A percentile compares a stretch with the other conserved stretches of the same genome.
phyloP scores from a whole-genome alignment of 129 eudicot species.

The Lonicera japonica region DNA sequence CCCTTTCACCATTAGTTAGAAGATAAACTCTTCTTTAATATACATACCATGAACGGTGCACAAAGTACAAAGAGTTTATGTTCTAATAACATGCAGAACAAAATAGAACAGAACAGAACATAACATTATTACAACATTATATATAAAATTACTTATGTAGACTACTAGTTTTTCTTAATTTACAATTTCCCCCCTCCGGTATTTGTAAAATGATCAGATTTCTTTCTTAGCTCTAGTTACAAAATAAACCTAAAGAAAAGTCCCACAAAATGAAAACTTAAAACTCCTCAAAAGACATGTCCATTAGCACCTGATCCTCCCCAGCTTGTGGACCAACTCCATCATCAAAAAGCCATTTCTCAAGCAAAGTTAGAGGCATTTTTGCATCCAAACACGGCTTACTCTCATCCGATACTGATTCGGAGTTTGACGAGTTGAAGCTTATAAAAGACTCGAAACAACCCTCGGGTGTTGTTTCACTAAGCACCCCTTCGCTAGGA shows the following conservation, averaged over 20 bases:
- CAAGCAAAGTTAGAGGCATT: slow-evolving; percentile 42
- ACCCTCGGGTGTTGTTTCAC: slow-evolving; percentile 11
- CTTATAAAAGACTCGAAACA: slow-evolving; percentile 14
- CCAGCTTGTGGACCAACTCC: slow-evolving; percentile 29
- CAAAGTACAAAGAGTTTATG: too few species aligned
- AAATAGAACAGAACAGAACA: too few species aligned
- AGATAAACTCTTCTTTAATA: too few species aligned
- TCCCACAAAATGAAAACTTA: neutral
- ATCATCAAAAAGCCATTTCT: slow-evolving; percentile 60
- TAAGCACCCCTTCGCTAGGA: slow-evolving; percentile 28
- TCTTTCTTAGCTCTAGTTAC: neutral
- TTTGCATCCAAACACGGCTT: neutral
- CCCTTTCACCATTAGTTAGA: too few species aligned
- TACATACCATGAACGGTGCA: too few species aligned
- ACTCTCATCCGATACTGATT: neutral
- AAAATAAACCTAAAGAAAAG: neutral
- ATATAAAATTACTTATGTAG: too few species aligned
- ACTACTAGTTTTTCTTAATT: neutral
- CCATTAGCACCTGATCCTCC: slow-evolving; percentile 39
- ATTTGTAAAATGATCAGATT: neutral
- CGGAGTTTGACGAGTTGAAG: slow-evolving; percentile 7
- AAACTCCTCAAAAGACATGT: slow-evolving; percentile 32
- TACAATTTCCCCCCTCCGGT: neutral
- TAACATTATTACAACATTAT: too few species aligned
- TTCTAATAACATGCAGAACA: too few species aligned